phyloP scores from a whole-genome alignment of 371 early-diverging fungal species.

The Circinella minor region DNA sequence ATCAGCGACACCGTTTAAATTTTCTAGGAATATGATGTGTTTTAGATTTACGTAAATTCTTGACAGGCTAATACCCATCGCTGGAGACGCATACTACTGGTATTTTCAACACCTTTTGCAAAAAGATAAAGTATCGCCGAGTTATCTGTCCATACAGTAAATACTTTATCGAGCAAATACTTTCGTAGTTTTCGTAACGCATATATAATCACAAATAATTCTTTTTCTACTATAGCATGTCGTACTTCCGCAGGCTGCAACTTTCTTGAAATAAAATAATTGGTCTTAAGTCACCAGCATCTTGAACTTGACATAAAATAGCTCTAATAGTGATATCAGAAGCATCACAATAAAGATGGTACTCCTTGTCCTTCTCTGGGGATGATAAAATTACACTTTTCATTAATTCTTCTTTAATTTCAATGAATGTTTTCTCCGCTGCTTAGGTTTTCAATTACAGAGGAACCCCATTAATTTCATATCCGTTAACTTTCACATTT shows the following conservation, averaged over 20 bases:
- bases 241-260: slow-evolving; percentile 7
- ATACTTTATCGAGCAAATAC: slow-evolving; percentile 4
- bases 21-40: slow-evolving; percentile 11
- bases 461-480: no score
- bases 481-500: no score
- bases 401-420: no score
- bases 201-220: background rate
- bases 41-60: slow-evolving; percentile 11
- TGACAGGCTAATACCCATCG: slow-evolving; percentile 12
- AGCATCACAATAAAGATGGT: slow-evolving; percentile 12
- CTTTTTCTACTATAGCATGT: slow-evolving; percentile 9
- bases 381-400: no score
- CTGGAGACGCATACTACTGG: slow-evolving; percentile 6
- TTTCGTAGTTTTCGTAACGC: background rate
- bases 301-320: background rate
- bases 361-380: background rate
- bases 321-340: slow-evolving; percentile 12
- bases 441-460: no score
- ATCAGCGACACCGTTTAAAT: slow-evolving; percentile 13
- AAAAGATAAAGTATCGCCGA: background rate
- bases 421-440: no score
- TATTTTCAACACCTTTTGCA: background rate
- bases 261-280: slow-evolving; percentile 14
- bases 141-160: background rate
- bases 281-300: background rate